These are phyloP conservation scores for Dendrobium chrysotoxum DNA, from an alignment of 106 monocot genomes.

Conservation along the genomic window DNA sequence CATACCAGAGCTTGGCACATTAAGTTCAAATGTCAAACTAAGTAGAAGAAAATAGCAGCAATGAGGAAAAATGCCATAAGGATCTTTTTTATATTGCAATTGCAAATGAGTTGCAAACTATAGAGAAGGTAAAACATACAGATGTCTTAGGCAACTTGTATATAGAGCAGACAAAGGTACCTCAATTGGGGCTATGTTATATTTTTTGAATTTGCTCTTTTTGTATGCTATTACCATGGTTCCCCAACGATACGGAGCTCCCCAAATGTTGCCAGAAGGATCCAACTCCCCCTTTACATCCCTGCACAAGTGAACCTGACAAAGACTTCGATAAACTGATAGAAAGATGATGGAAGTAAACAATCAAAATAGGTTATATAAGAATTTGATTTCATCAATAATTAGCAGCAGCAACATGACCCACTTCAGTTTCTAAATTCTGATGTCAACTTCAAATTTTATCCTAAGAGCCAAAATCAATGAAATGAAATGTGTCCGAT, in stretches of 20 bases:
- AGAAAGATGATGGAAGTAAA: constrained; percentile 2
- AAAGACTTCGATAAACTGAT: constrained; percentile 27
- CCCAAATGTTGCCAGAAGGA: constrained; percentile 70
- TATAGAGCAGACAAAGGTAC: constrained; percentile 14
- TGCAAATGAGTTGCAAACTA: too few species aligned
- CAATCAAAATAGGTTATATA: not conserved
- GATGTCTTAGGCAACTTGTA: not conserved
- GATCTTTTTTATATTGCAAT: too few species aligned
- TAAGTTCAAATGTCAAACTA: too few species aligned
- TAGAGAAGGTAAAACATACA: too few species aligned
- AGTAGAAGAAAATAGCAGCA: too few species aligned
- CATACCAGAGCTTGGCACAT: too few species aligned
- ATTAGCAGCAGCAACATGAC: not conserved
- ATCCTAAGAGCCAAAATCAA: too few species aligned
- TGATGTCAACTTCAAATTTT: not conserved
- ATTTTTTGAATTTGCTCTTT: constrained; percentile 68
- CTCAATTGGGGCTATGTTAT: constrained; percentile 76
- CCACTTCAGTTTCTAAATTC: not conserved
- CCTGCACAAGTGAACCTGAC: constrained; percentile 78
- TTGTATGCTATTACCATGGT: constrained; percentile 92
- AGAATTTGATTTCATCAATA: not conserved
- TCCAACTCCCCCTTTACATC: constrained; percentile 64
- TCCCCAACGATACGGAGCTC: constrained; percentile 89
- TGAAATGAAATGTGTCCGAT: too few species aligned
- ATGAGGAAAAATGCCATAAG: too few species aligned